Conservation (phyloP, 805 yeast species). For the Crinitomyces ghanaensis region DNA sequence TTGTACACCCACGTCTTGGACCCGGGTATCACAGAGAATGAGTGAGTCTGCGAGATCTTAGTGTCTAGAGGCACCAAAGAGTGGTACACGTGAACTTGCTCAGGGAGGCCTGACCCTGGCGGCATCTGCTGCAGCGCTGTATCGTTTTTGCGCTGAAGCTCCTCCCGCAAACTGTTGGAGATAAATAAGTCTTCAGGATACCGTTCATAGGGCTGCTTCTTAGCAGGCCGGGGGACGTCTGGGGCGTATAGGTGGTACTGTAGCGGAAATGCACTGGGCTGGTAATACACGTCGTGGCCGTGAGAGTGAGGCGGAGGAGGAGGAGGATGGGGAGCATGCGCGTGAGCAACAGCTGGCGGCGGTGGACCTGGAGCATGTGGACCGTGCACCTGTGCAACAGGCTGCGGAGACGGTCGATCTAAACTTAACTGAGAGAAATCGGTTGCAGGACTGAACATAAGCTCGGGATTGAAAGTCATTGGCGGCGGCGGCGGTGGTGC, state of each 20-base stretch:
- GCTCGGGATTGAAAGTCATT: constrained; percentile 10
- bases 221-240: constrained; percentile 36
- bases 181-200: constrained; percentile 60
- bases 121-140: constrained; percentile 67
- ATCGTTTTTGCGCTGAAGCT: constrained; percentile 61
- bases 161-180: constrained; percentile 59
- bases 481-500: background rate
- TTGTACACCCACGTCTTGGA: constrained; percentile 58
- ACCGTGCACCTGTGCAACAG: background rate
- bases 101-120: constrained; percentile 52
- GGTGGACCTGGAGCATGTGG: background rate
- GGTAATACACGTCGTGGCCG: constrained; percentile 12
- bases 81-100: constrained; percentile 70
- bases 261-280: constrained; percentile 28
- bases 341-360: constrained; percentile 2
- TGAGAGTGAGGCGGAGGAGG: constrained; percentile 2
- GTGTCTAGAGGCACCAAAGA: constrained; percentile 74
- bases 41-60: constrained; percentile 28
- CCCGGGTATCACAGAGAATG: constrained; percentile 38
- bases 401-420: constrained; percentile 3
- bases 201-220: constrained; percentile 70
- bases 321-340: constrained; percentile 2
- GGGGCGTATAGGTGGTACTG: constrained; percentile 89
- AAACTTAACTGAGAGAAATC: constrained; percentile 1
- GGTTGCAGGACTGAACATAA: constrained; percentile 8